These are phyloP conservation scores for Candida taoyuanica DNA, from an alignment of 805 yeast genomes.

Conservation along the genomic window DNA sequence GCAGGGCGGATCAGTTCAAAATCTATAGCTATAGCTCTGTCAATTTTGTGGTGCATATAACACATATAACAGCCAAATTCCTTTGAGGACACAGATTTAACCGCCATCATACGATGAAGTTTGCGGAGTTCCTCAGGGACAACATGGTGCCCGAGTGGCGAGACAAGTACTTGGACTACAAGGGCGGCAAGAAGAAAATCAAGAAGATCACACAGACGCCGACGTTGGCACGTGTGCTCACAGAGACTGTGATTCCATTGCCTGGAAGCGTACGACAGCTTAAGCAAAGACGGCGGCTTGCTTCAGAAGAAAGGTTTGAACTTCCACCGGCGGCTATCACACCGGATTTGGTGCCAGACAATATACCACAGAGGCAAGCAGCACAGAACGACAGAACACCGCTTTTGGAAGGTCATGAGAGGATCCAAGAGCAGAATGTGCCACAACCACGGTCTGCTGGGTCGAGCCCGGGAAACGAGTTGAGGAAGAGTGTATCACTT, in stretches of 20 bases:
- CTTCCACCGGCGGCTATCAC: constrained; percentile 24
- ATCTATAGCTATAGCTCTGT: too few relatives aligned
- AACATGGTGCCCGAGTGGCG: constrained; percentile 78
- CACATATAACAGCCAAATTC: too few relatives aligned
- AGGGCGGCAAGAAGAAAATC: constrained; percentile 33
- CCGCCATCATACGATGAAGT: constrained; percentile 17
- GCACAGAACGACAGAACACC: constrained; percentile 24
- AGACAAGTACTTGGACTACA: constrained; percentile 71
- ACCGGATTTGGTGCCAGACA: constrained; percentile 9
- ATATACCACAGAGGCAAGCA: neutral
- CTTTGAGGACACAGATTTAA: too few relatives aligned
- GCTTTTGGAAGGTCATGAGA: constrained; percentile 9
- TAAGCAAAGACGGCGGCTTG: neutral
- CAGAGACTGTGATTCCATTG: neutral
- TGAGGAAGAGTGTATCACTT: neutral
- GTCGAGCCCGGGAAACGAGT: neutral
- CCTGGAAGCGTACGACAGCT: constrained; percentile 1
- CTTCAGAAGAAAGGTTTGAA: constrained; percentile 8
- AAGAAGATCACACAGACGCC: constrained; percentile 24
- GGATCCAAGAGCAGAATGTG: neutral
- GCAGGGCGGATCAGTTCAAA: too few relatives aligned
- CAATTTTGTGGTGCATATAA: too few relatives aligned
- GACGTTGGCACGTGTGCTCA: constrained; percentile 2
- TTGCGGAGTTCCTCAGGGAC: constrained; percentile 20
- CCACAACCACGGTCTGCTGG: neutral